Conservation (phyloP, 2,329 filamentous ascomycete species). For the Alternaria solani region DNA sequence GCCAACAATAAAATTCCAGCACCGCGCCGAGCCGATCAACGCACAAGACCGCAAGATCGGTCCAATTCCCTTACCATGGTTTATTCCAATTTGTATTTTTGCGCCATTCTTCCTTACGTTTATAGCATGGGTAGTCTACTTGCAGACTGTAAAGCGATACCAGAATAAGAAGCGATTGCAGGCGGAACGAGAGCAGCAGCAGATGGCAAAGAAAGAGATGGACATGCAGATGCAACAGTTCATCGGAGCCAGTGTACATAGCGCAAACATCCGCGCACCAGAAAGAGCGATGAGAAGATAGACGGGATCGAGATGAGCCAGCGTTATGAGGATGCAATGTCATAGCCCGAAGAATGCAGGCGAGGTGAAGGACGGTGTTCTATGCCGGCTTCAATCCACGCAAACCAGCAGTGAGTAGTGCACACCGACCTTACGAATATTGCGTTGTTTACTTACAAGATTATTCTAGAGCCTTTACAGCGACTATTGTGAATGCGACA, state of each 20-base stretch:
- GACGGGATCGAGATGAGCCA: neutral
- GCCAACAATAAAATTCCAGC: neutral
- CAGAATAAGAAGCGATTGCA: neutral
- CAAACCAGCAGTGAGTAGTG: neutral
- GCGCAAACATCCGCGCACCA: neutral
- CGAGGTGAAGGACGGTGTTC: neutral
- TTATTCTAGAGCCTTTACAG: neutral
- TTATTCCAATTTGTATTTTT: conserved; percentile 20
- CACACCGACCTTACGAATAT: neutral
- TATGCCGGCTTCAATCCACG: neutral
- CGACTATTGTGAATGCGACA: neutral
- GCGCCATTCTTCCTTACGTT: conserved; percentile 12
- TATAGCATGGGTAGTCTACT: conserved; percentile 8
- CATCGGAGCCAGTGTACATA: neutral
- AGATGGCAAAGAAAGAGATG: conserved; percentile 1
- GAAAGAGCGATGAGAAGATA: neutral
- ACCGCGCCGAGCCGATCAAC: neutral
- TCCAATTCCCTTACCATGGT: conserved; percentile 11
- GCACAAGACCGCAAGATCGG: conserved; percentile 10
- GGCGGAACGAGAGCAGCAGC: neutral
- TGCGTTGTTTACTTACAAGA: neutral
- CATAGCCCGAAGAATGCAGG: neutral
- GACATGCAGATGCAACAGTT: conserved; percentile 14
- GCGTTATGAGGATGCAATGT: neutral
- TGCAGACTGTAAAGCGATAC: neutral